Evolutionary conservation across 2,329 filamentous ascomycete species (phyloP).

Genomic region (Escovopsis sp.): DNA sequence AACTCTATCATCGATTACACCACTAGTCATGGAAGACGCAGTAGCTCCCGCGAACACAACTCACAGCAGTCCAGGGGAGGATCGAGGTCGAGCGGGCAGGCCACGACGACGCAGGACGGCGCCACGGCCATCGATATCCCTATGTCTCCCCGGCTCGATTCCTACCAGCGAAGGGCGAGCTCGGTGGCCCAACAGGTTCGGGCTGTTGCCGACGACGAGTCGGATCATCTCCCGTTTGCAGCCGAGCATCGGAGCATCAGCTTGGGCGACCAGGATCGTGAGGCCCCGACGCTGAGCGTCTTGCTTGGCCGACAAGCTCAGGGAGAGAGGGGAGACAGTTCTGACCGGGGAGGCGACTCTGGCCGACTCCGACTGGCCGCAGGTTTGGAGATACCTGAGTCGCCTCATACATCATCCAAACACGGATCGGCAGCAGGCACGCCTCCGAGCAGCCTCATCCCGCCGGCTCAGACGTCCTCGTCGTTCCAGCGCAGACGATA

Average conservation of each 20-base stretch:
- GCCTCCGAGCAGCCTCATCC: slow-evolving; percentile 29
- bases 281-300: slow-evolving; percentile 48
- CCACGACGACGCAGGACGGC: slow-evolving; percentile 31
- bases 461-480: slow-evolving; percentile 24
- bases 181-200: slow-evolving; percentile 52
- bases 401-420: slow-evolving; percentile 20
- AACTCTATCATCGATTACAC: slow-evolving; percentile 50
- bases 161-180: slow-evolving; percentile 46
- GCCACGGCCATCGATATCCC: slow-evolving; percentile 57
- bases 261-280: slow-evolving; percentile 47
- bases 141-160: slow-evolving; percentile 46
- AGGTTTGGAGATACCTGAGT: slow-evolving; percentile 23
- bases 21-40: slow-evolving; percentile 12
- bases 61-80: slow-evolving; percentile 12
- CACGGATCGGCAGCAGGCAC: slow-evolving; percentile 30
- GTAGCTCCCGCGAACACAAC: slow-evolving; percentile 15
- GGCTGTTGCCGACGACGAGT: slow-evolving; percentile 39
- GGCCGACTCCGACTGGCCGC: slow-evolving; percentile 25
- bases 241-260: slow-evolving; percentile 52
- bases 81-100: slow-evolving; percentile 20
- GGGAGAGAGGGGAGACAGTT: slow-evolving; percentile 15
- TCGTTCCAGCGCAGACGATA: slow-evolving; percentile 33
- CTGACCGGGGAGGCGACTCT: slow-evolving; percentile 8
- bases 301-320: slow-evolving; percentile 33
- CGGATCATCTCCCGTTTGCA: slow-evolving; percentile 43